phyloP scores from a whole-genome alignment of 2,329 filamentous ascomycete genomes.

The Pseudogymnoascus sp. region DNA sequence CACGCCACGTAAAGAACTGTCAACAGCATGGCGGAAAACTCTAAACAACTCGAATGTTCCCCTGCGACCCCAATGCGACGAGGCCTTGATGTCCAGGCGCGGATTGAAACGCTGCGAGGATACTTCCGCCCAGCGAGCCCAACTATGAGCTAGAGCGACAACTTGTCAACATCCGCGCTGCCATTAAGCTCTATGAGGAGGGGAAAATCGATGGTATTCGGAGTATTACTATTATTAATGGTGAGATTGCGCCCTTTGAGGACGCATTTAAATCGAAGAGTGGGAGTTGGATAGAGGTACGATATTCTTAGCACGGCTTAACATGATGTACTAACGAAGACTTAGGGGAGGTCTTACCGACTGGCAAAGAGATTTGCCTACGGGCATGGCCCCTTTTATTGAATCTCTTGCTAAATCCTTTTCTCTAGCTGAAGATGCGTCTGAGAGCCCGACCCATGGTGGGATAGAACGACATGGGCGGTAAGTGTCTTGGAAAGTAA shows the following conservation, averaged over 20 bases:
- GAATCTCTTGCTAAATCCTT: no score
- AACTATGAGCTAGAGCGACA: neutral
- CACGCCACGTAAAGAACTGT: no score
- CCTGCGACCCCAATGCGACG: neutral
- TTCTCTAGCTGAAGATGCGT: no score
- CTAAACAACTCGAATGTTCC: neutral
- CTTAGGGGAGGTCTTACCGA: neutral
- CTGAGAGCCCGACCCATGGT: no score
- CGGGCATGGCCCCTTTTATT: no score
- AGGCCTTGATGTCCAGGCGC: neutral
- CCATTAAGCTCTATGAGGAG: neutral
- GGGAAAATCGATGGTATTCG: neutral
- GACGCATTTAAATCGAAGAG: neutral
- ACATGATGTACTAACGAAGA: neutral
- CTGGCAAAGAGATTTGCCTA: neutral
- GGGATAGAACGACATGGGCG: no score
- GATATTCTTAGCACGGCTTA: neutral
- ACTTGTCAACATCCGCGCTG: neutral
- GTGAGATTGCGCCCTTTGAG: neutral
- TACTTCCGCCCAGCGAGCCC: neutral
- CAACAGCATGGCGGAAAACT: neutral
- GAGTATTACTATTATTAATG: neutral
- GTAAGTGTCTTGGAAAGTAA: no score
- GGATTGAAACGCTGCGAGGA: neutral
- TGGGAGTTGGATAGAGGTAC: neutral